Conservation (phyloP, 257 asterid genomes). For the Linaria vulgaris region DNA sequence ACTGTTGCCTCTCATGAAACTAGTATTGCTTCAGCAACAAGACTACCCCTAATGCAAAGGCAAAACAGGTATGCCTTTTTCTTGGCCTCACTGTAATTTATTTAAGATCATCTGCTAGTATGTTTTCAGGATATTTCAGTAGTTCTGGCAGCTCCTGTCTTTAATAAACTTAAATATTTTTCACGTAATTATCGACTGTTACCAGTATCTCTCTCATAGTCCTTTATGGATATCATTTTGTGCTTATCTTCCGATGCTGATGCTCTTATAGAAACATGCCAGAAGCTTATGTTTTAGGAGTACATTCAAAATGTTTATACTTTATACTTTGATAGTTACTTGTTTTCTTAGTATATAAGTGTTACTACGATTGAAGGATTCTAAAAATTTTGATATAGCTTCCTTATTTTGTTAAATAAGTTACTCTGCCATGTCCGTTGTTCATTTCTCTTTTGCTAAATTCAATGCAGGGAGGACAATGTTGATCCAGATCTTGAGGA, state of each 20-base stretch:
- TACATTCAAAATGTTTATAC: no score
- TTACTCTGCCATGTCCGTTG: background rate
- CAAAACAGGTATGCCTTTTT: conserved; percentile 61
- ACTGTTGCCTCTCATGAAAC: conserved; percentile 50
- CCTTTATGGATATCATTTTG: no score
- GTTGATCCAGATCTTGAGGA: conserved; percentile 97
- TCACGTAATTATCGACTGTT: no score
- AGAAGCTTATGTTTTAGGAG: no score
- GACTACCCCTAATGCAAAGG: conserved; percentile 52
- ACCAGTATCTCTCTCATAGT: no score
- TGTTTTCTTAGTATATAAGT: background rate
- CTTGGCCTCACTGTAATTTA: background rate
- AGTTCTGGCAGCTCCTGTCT: no score
- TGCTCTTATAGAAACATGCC: no score
- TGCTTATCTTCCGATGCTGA: no score
- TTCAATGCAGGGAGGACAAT: conserved; percentile 66
- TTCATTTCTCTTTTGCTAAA: conserved; percentile 10
- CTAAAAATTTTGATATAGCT: conserved; percentile 14
- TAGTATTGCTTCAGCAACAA: conserved; percentile 34
- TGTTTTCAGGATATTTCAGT: no score
- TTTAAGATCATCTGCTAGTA: background rate
- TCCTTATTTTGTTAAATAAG: background rate
- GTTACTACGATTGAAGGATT: background rate
- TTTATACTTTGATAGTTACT: background rate
- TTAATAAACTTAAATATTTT: no score